A percentile compares a stretch with the other conserved stretches of the same genome.
These are phyloP conservation scores for Dendrocalamus sinicus DNA, from an alignment of 176 grass and related monocot species.

Conservation along the genomic window DNA sequence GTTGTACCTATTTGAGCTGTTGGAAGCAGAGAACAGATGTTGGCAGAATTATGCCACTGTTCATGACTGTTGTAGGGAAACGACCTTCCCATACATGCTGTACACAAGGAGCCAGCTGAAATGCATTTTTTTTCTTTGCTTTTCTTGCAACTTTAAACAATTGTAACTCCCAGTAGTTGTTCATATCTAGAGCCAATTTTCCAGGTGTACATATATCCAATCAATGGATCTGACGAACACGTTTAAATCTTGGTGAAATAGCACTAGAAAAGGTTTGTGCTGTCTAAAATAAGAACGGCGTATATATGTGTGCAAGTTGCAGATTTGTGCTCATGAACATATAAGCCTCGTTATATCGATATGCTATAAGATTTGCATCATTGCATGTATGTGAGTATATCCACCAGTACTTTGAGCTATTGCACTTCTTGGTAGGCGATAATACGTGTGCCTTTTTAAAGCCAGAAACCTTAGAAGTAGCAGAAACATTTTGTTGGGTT, in stretches of 20 bases:
- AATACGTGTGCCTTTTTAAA: background rate
- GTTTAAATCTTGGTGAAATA: background rate
- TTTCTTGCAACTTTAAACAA: background rate
- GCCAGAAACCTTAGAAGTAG: background rate
- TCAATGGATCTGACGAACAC: background rate
- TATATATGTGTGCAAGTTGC: background rate
- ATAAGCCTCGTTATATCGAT: background rate
- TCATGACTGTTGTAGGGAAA: background rate
- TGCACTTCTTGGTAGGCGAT: background rate
- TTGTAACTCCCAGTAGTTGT: background rate
- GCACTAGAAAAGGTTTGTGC: background rate
- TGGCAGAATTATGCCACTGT: background rate
- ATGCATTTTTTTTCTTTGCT: background rate
- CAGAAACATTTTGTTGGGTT: background rate
- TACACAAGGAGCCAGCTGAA: background rate
- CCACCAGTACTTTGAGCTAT: background rate
- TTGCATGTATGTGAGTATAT: background rate
- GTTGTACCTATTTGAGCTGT: background rate
- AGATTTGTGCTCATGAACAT: background rate
- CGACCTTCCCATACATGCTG: background rate
- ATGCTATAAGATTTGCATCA: background rate
- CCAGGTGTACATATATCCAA: background rate
- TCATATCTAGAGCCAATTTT: background rate
- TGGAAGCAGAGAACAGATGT: background rate
- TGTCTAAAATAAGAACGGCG: background rate